Conservation (phyloP, 441 rosid species). For the Adansonia rubrostipa region DNA sequence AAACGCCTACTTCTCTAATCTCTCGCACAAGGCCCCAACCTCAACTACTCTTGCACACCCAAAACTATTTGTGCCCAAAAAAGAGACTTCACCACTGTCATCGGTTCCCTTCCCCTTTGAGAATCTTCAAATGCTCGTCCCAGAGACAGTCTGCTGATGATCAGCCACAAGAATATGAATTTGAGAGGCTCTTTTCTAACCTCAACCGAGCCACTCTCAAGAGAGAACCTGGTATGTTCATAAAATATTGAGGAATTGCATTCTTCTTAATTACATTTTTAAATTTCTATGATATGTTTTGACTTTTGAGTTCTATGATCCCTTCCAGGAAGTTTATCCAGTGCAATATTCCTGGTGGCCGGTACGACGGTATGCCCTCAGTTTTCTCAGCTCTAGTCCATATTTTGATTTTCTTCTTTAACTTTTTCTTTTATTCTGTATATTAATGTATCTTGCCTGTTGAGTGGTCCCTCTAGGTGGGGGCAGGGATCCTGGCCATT, state of each 20-base stretch:
- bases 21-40: slow-evolving; percentile 8
- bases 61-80: neutral
- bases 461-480: slow-evolving; percentile 52
- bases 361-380: slow-evolving; percentile 69
- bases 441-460: neutral
- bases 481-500: slow-evolving; percentile 94
- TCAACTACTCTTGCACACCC: neutral
- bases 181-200: slow-evolving; percentile 89
- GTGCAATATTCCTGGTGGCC: slow-evolving; percentile 83
- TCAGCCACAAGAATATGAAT: slow-evolving; percentile 46
- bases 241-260: neutral
- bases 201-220: slow-evolving; percentile 73
- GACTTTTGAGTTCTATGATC: neutral
- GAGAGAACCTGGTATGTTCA: slow-evolving; percentile 70
- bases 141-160: slow-evolving; percentile 37
- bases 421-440: neutral
- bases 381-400: slow-evolving; percentile 20
- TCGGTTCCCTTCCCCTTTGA: slow-evolving; percentile 13
- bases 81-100: neutral
- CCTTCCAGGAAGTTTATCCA: slow-evolving; percentile 68
- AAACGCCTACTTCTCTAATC: slow-evolving; percentile 4
- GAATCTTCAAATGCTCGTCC: slow-evolving; percentile 45
- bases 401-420: neutral
- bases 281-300: neutral
- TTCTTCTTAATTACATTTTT: neutral